Conservation (phyloP, 192 early-diverging fungal species). For the Piromyces sp. region DNA sequence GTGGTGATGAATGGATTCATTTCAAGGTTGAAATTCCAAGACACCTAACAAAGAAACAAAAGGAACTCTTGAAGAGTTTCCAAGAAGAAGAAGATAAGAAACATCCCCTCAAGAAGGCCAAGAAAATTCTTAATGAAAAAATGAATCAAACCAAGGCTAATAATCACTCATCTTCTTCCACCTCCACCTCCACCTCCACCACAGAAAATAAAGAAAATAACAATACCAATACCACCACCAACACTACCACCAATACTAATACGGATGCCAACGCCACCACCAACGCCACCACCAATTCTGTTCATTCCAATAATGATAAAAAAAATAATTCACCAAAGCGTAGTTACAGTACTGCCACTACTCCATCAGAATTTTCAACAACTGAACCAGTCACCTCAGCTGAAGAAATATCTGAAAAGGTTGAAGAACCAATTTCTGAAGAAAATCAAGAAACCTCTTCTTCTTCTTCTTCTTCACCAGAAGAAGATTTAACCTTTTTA, state of each 20-base stretch:
- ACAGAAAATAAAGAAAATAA: no score
- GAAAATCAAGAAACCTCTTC: background rate
- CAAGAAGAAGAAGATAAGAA: background rate
- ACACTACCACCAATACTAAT: background rate
- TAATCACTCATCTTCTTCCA: no score
- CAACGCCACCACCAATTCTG: background rate
- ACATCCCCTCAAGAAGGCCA: background rate
- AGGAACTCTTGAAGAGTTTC: background rate
- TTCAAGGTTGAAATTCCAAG: constrained; percentile 69
- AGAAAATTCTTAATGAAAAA: background rate
- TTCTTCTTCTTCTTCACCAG: no score
- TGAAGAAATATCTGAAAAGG: background rate
- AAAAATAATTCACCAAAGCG: background rate
- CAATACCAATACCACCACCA: no score
- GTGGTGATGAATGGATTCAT: constrained; percentile 83
- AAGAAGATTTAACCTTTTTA: background rate
- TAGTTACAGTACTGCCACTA: background rate
- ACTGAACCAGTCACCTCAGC: background rate
- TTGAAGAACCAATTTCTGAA: background rate
- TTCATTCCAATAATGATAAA: background rate
- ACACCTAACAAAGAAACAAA: constrained; percentile 3
- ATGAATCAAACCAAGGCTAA: no score
- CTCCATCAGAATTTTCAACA: background rate
- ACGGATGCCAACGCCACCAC: background rate
- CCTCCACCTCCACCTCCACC: no score